Evolutionary conservation across 1,284 basidiomycete species (phyloP).

Genomic region (Marasmius tenuissimus): DNA sequence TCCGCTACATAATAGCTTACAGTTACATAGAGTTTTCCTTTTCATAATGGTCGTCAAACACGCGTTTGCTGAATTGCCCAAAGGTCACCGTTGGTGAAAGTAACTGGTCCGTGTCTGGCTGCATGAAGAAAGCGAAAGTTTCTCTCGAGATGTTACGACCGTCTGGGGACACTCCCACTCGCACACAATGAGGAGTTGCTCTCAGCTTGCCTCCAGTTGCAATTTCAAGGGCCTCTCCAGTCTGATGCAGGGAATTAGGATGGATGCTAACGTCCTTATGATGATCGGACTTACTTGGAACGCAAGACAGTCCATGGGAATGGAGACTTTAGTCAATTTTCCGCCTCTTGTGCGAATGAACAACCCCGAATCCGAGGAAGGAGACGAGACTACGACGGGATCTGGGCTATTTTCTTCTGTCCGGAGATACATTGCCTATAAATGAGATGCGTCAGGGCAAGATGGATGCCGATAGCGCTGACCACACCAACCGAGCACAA

Average conservation of each 20-base stretch:
- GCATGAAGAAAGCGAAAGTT: slow-evolving; percentile 91
- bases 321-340: slow-evolving; percentile 75
- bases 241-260: slow-evolving; percentile 40
- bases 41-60: slow-evolving; percentile 81
- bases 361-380: slow-evolving; percentile 76
- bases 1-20: background rate
- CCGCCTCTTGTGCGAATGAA: slow-evolving; percentile 87
- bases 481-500: slow-evolving; percentile 69
- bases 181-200: slow-evolving; percentile 91
- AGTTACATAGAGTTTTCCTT: slow-evolving; percentile 30
- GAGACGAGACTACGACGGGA: slow-evolving; percentile 58
- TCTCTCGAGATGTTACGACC: slow-evolving; percentile 68
- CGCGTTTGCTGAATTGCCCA: slow-evolving; percentile 83
- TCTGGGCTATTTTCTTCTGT: slow-evolving; percentile 33
- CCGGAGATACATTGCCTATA: slow-evolving; percentile 80
- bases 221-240: slow-evolving; percentile 88
- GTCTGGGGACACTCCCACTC: slow-evolving; percentile 52
- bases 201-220: slow-evolving; percentile 75
- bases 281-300: slow-evolving; percentile 48
- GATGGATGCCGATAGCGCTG: slow-evolving; percentile 15
- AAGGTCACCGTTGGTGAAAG: slow-evolving; percentile 76
- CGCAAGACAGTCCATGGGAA: slow-evolving; percentile 79
- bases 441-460: slow-evolving; percentile 37
- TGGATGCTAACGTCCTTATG: background rate
- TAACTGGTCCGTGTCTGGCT: slow-evolving; percentile 80